Evolutionary conservation across 2,329 filamentous ascomycete species (phyloP).

Genomic region (Verticillium klebahnii): DNA sequence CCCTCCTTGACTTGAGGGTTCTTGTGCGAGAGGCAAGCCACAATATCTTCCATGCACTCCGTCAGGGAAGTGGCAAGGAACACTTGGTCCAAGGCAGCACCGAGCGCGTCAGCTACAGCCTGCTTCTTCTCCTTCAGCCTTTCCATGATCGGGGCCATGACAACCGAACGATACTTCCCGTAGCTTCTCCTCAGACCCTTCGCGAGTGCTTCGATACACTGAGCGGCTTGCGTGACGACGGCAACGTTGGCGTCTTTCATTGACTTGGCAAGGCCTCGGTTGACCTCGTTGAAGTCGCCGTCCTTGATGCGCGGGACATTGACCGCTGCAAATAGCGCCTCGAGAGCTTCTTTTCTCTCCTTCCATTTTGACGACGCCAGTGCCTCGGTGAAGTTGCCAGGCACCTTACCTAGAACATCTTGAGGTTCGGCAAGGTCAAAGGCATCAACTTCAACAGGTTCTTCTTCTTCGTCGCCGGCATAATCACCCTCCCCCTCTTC

Average conservation of each 20-base stretch:
- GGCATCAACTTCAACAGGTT: constrained; percentile 69
- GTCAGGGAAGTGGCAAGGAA: constrained; percentile 64
- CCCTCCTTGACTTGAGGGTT: constrained; percentile 98
- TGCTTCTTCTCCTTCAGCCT: constrained; percentile 97
- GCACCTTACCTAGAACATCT: constrained; percentile 77
- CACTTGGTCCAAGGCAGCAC: constrained; percentile 72
- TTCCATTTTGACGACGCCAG: constrained; percentile 96
- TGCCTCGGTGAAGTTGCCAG: constrained; percentile 76
- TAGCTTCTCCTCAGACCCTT: constrained; percentile 79
- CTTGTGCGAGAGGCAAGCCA: constrained; percentile 83
- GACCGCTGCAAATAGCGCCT: constrained; percentile 69
- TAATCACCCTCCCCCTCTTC: constrained; percentile 58
- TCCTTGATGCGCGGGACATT: constrained; percentile 93
- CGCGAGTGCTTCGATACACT: constrained; percentile 85
- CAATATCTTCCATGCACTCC: constrained; percentile 88
- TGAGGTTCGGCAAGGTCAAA: constrained; percentile 83
- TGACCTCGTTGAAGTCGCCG: constrained; percentile 79
- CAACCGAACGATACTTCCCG: constrained; percentile 70
- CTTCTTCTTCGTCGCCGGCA: constrained; percentile 54
- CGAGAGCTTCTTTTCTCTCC: constrained; percentile 90
- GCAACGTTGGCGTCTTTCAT: constrained; percentile 99
- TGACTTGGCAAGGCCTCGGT: constrained; percentile 79
- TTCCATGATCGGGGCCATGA: constrained; percentile 90
- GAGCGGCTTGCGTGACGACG: constrained; percentile 88
- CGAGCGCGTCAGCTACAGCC: constrained; percentile 80